Conservation (phyloP, 75 land plant species). For the Cryptomeria japonica region DNA sequence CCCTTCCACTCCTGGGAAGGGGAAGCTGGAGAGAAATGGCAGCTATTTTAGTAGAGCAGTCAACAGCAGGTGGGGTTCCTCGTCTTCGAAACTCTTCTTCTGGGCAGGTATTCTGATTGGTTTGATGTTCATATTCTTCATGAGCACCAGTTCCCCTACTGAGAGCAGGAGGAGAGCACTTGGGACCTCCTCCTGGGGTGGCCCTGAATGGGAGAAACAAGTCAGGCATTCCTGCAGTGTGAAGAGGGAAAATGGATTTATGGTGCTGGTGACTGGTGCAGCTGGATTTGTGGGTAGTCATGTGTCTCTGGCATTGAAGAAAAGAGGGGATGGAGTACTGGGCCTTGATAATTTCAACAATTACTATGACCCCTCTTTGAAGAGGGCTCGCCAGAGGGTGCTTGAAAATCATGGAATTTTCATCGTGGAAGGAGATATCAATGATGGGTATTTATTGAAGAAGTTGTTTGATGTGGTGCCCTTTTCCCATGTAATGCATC, state of each 20-base stretch:
- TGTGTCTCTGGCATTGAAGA: constrained; percentile 63
- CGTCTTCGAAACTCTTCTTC: constrained; percentile 62
- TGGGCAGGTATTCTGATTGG: constrained; percentile 49
- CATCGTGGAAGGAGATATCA: constrained; percentile 72
- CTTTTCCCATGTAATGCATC: constrained; percentile 75
- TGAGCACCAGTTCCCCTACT: constrained; percentile 54
- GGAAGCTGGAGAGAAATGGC: constrained; percentile 73
- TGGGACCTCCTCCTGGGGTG: constrained; percentile 29
- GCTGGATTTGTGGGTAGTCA: constrained; percentile 85
- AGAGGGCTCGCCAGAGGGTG: constrained; percentile 52
- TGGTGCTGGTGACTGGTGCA: constrained; percentile 85
- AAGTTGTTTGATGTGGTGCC: constrained; percentile 65
- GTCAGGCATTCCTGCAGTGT: constrained; percentile 57
- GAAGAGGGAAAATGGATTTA: constrained; percentile 42
- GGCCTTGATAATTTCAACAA: constrained; percentile 85
- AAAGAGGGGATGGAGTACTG: constrained; percentile 85
- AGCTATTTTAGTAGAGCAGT: constrained; percentile 51
- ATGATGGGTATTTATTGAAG: constrained; percentile 47
- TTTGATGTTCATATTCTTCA: constrained; percentile 47
- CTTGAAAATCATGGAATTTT: constrained; percentile 44
- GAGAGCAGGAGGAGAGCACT: constrained; percentile 26
- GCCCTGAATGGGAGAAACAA: constrained; percentile 52
- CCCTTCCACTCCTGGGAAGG: constrained; percentile 59
- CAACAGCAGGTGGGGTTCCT: constrained; percentile 43
- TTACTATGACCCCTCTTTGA: constrained; percentile 76